Evolutionary conservation across 768 basidiomycete genomes (phyloP).

Genomic region (Mycena crocata): DNA sequence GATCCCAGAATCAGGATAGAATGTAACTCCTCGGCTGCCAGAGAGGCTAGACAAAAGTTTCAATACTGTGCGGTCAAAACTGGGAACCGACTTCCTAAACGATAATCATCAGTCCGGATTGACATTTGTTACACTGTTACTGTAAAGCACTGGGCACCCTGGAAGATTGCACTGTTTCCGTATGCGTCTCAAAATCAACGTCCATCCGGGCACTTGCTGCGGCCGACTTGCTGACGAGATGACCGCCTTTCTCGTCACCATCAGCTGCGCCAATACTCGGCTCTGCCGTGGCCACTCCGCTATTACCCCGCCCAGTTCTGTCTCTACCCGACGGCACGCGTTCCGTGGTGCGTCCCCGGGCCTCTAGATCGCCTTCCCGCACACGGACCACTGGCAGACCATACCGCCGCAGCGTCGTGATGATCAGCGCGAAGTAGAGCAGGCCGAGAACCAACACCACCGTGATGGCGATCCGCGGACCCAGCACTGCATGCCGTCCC

Average conservation of each 20-base stretch:
- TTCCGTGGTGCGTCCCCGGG: constrained; percentile 19
- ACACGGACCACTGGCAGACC: constrained; percentile 42
- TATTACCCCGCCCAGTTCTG: background rate
- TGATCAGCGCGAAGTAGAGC: constrained; percentile 70
- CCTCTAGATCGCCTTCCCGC: constrained; percentile 12
- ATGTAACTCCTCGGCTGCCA: no score
- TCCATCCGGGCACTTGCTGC: background rate
- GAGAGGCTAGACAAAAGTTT: no score
- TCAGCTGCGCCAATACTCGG: background rate
- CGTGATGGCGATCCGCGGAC: constrained; percentile 67
- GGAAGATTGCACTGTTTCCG: background rate
- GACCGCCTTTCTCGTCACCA: constrained; percentile 1
- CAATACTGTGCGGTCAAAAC: no score
- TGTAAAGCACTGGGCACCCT: background rate
- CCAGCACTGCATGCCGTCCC: constrained; percentile 53
- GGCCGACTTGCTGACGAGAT: background rate
- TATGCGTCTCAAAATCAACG: background rate
- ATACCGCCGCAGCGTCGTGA: constrained; percentile 72
- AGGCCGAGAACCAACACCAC: constrained; percentile 66
- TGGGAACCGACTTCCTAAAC: no score
- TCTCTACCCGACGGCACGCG: constrained; percentile 3
- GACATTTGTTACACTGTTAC: no score
- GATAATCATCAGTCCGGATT: no score
- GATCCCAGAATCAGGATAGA: no score
- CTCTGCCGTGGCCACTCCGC: background rate